Conservation (phyloP, 345 rosid species). For the Boechera stricta region DNA sequence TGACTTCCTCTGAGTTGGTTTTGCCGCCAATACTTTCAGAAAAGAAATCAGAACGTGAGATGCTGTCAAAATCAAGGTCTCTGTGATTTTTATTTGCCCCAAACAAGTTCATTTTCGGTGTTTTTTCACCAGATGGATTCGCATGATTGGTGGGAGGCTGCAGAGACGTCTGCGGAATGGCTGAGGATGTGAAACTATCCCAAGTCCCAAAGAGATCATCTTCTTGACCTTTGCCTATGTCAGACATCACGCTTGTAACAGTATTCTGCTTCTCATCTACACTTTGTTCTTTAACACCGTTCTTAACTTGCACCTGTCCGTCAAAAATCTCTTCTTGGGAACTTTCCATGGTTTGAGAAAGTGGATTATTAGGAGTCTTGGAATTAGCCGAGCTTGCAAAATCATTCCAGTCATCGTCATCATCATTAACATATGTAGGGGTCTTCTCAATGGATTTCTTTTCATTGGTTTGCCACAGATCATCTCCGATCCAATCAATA, state of each 20-base stretch:
- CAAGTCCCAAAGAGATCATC: slow-evolving; percentile 65
- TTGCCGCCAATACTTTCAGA: slow-evolving; percentile 44
- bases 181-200: slow-evolving; percentile 68
- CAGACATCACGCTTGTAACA: slow-evolving; percentile 39
- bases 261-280: slow-evolving; percentile 49
- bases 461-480: slow-evolving; percentile 47
- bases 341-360: slow-evolving; percentile 35
- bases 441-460: slow-evolving; percentile 41
- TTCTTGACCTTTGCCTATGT: slow-evolving; percentile 48
- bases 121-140: slow-evolving; percentile 44
- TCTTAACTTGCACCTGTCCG: slow-evolving; percentile 26
- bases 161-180: slow-evolving; percentile 43
- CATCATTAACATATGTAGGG: slow-evolving; percentile 36
- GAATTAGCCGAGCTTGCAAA: slow-evolving; percentile 61
- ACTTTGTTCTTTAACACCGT: slow-evolving; percentile 31
- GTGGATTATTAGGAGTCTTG: slow-evolving; percentile 44
- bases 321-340: slow-evolving; percentile 37
- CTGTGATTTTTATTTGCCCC: slow-evolving; percentile 33
- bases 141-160: slow-evolving; percentile 37
- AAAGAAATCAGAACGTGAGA: slow-evolving; percentile 46
- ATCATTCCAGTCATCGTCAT: slow-evolving; percentile 75
- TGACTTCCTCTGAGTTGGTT: slow-evolving; percentile 42
- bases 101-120: slow-evolving; percentile 49
- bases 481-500: slow-evolving; percentile 54
- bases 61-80: slow-evolving; percentile 39